Evolutionary conservation across 139 green algal species (phyloP), one percentile per base, ranked within the genome.

Genomic region (Limnomonas spitsbergensis): DNA sequence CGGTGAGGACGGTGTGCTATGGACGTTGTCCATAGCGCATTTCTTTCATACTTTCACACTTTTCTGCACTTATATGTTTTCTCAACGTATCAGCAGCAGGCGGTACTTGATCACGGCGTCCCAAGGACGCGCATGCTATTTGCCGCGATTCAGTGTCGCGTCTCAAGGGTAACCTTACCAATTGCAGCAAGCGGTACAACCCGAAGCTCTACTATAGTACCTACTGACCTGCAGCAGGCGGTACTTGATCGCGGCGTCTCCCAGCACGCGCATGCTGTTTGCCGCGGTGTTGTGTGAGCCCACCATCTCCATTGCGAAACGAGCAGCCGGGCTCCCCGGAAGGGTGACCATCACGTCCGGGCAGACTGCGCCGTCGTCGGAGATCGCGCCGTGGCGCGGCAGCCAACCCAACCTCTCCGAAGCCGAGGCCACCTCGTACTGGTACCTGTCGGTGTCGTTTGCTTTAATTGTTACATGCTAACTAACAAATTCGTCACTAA

Each of bases 171-270:
- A n/a, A n/a, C n/a, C n/a, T n/a, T n/a, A n/a, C 20, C 47, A 61
- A 14, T 34, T 71, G 61, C 26, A 31, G 61, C 27, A 71, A 35
- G 26, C 61, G 24, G 61, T 34, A 34, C 47, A 20, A 56, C 47
- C 9, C 47, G 47, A 56, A 56, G 9, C n/a, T 31, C n/a, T 6
- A 34, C 61, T 31, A 35, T 61, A 35, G 54, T 73, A 82, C 26
- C 77, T 72, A 14, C 83, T 27, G 14, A 80, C 80, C 34, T 80
- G 80, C 71, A 90, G 79, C 79, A 90, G 69, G 6, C 86, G 68
- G 78, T 85, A 90, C 81, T 90, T 88, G 68, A 90, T 38, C 3
- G 81, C 82, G 3, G 83, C 86, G n/a, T 83, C 78, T 20, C 86
- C 86, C 38, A 87, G 66, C n/a, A 86, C 66, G 2, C 81, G 75